phyloP scores from a whole-genome alignment of 78 protist genomes.

The Pirum gemmata region DNA sequence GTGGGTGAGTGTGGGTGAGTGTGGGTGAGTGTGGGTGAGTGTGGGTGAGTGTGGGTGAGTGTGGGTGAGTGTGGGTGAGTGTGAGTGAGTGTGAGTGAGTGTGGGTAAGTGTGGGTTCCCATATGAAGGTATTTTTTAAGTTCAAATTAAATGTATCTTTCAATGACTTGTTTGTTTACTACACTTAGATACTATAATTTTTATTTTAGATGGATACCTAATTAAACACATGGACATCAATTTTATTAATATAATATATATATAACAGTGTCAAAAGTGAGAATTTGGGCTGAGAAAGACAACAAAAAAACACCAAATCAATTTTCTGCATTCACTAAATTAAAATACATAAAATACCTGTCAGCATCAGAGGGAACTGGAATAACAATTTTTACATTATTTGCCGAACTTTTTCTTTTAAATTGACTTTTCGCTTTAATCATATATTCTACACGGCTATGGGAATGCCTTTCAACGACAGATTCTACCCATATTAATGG shows the following conservation, averaged over 20 bases:
- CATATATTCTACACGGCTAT: slow-evolving; percentile 78
- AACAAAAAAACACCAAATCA: no score
- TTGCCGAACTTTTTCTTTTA: slow-evolving; percentile 81
- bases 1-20: background rate
- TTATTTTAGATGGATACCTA: no score
- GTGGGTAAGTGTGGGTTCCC: no score
- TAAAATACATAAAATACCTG: background rate
- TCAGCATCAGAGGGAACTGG: slow-evolving; percentile 96
- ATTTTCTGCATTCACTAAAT: no score
- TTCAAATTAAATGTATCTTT: background rate
- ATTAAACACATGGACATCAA: no score
- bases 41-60: background rate
- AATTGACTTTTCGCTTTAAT: slow-evolving; percentile 85
- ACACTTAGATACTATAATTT: no score
- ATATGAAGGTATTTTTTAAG: background rate
- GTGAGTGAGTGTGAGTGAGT: background rate
- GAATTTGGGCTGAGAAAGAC: no score
- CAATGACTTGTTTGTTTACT: background rate
- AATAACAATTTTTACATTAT: slow-evolving; percentile 81
- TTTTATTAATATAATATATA: no score
- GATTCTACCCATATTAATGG: slow-evolving; percentile 90
- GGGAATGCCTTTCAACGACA: slow-evolving; percentile 74
- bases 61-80: slow-evolving; percentile 3
- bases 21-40: background rate
- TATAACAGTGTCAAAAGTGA: no score